Conservation (phyloP, 2,329 filamentous ascomycete species). For the Fusarium multiceps region DNA sequence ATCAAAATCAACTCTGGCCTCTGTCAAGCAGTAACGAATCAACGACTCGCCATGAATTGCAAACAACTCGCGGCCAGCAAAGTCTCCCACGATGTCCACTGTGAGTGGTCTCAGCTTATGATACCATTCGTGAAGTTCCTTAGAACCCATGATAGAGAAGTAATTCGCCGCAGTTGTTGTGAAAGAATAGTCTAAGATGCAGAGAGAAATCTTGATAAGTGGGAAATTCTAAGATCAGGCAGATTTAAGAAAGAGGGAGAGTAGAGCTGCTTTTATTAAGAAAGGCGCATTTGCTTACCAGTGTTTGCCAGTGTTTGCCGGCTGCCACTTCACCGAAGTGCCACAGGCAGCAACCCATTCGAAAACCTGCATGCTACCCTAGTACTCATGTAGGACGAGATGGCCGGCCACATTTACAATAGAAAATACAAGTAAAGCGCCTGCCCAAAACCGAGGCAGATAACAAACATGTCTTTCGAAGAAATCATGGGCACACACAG, state of each 20-base stretch:
- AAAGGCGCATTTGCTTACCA: background rate
- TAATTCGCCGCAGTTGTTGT: background rate
- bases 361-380: background rate
- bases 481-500: background rate
- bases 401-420: background rate
- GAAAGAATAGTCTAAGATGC: background rate
- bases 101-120: constrained; percentile 10
- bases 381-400: background rate
- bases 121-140: constrained; percentile 24
- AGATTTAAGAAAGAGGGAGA: background rate
- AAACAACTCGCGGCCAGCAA: constrained; percentile 78
- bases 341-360: background rate
- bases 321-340: background rate
- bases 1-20: constrained; percentile 72
- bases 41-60: constrained; percentile 79
- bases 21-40: constrained; percentile 71
- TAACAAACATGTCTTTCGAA: background rate
- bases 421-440: background rate
- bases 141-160: background rate
- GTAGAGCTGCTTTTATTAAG: background rate
- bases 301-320: background rate
- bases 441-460: background rate
- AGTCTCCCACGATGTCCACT: constrained; percentile 79
- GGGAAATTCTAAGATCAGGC: background rate
- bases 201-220: background rate